Conservation (phyloP, 2,329 filamentous ascomycete genomes). For the Colletotrichum simmondsii region DNA sequence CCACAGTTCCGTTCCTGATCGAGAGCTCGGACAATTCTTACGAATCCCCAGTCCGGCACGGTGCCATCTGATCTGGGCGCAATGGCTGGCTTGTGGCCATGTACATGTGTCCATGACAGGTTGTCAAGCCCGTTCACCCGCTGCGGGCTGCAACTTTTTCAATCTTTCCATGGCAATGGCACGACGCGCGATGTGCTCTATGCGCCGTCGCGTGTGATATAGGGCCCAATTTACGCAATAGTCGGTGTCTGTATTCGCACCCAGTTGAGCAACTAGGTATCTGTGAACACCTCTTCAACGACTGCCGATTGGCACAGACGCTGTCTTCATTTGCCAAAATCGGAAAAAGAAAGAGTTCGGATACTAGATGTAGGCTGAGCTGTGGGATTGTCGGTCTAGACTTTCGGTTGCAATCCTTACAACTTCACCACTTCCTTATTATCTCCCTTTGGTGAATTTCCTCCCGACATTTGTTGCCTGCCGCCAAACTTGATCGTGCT, state of each 20-base stretch:
- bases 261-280: neutral
- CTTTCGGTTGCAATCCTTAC: neutral
- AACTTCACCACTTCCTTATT: neutral
- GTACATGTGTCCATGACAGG: constrained; percentile 21
- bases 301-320: neutral
- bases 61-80: constrained; percentile 28
- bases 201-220: neutral
- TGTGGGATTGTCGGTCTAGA: neutral
- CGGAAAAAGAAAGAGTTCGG: neutral
- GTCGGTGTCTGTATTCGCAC: neutral
- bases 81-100: constrained; percentile 25
- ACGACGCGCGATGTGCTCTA: neutral
- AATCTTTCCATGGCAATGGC: neutral
- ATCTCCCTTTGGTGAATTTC: neutral
- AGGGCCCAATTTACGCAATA: neutral
- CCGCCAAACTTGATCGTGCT: neutral
- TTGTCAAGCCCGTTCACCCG: constrained; percentile 25
- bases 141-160: neutral
- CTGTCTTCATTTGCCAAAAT: neutral
- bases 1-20: constrained; percentile 12
- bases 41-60: neutral
- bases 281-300: neutral
- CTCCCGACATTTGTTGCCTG: neutral
- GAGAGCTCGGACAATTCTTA: constrained; percentile 30
- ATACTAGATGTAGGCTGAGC: neutral